A percentile compares a stretch with the other conserved stretches of the same genome.
Evolutionary conservation across 75 land plant species (phyloP).

Genomic region (Picea glauca): DNA sequence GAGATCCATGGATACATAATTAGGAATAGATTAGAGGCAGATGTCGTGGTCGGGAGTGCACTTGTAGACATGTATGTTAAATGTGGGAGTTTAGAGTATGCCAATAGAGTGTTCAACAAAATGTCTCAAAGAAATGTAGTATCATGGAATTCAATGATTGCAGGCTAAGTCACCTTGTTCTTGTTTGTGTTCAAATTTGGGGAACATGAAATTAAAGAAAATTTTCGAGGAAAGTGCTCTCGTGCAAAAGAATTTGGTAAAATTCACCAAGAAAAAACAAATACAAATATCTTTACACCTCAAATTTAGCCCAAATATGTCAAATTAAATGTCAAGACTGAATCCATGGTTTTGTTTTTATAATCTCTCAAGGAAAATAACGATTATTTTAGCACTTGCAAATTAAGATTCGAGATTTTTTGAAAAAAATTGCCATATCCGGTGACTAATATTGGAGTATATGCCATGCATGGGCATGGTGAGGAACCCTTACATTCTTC

Average conservation of each 20-base stretch:
- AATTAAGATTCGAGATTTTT: constrained; percentile 30
- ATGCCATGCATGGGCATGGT: constrained; percentile 38
- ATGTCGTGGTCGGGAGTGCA: constrained; percentile 46
- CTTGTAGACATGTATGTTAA: constrained; percentile 64
- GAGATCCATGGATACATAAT: constrained; percentile 46
- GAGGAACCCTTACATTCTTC: constrained; percentile 19
- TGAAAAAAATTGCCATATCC: constrained; percentile 40
- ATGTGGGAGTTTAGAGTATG: constrained; percentile 36
- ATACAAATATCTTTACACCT: no score
- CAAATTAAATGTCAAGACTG: no score
- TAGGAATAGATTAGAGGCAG: constrained; percentile 30
- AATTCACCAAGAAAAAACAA: no score
- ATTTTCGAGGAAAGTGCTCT: constrained; percentile 25
- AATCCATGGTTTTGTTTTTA: constrained; percentile 34
- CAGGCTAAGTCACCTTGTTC: constrained; percentile 36
- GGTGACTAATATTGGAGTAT: constrained; percentile 19
- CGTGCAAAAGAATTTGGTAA: constrained; percentile 12
- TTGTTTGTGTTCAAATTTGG: constrained; percentile 34
- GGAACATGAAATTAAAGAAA: constrained; percentile 36
- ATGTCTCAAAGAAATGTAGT: constrained; percentile 34
- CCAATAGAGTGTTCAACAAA: constrained; percentile 37
- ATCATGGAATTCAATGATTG: constrained; percentile 65
- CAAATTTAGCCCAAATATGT: no score
- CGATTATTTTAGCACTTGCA: constrained; percentile 53
- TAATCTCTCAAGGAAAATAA: constrained; percentile 35